phyloP scores from a whole-genome alignment of 306 rosid genomes.

The Lupinus albus region DNA sequence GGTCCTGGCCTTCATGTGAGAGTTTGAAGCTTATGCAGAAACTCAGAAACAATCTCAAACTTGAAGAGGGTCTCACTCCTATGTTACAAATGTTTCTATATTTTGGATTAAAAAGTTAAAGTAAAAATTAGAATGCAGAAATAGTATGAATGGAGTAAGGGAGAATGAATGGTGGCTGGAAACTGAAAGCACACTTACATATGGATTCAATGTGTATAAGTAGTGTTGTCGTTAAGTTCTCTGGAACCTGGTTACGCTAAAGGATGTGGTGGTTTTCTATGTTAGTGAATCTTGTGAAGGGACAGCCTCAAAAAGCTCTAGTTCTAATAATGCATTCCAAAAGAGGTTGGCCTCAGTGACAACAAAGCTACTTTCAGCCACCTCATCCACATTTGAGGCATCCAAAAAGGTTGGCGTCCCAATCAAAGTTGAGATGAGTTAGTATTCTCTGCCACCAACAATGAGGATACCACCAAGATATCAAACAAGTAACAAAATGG shows the following conservation, averaged over 20 bases:
- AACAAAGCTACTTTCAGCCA: too few species aligned
- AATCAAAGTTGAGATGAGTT: too few species aligned
- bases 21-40: slow-evolving; percentile 19
- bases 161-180: slow-evolving; percentile 2
- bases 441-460: neutral
- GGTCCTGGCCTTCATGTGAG: neutral
- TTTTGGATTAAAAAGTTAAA: neutral
- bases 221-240: neutral
- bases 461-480: neutral
- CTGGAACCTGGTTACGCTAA: neutral
- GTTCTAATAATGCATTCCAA: neutral
- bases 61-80: neutral
- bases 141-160: neutral
- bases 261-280: neutral
- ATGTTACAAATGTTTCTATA: neutral
- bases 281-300: neutral
- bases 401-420: too few species aligned
- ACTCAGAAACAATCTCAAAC: too few species aligned
- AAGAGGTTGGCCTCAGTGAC: neutral
- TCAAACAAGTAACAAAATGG: neutral
- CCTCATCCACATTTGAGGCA: too few species aligned
- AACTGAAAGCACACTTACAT: neutral
- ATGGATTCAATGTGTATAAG: neutral
- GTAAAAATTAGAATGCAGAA: neutral
- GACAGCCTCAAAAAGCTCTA: neutral